Evolutionary conservation across 805 yeast genomes (phyloP), one percentile per base, ranked within the genome.

Genomic region (Suhomyces canberraensis): DNA sequence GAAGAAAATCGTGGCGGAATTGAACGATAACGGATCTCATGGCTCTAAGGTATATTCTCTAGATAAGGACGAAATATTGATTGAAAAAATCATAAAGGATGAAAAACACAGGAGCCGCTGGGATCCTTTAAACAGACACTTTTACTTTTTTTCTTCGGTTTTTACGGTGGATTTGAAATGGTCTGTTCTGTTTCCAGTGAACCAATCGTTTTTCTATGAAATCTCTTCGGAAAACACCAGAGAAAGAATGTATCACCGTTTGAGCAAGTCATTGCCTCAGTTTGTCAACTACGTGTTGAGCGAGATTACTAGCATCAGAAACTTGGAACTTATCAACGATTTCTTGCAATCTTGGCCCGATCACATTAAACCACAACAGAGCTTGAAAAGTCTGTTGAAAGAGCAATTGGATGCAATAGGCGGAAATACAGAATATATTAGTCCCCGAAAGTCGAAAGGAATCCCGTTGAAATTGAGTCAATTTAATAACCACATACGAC

Each of bases 1-100:
- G 25, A 31, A 32, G 7, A 26, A 36, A 24, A 25, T 61, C 9
- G 16, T 63, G 26, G 33, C 25, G 3, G 69, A 63, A 34, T 42
- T 64, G 29, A 64, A 61, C 44, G 61, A 57, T 30, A 61, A 61
- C 36, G 67, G 66, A 15, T 42, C 59, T 9, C 35, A 30, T 16
- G 54, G 47, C 18, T 34, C 33, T 2, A 47, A 45, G 25, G 29
- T 32, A 25, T 59, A 35, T 39, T 26, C 46, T 11, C 17, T 52
- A 37, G 51, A 45, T 13, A 31, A 48, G 16, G 55, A 51, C 36
- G 39, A 37, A 20, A 36, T 36, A 7, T 27, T 50, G 20, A 44
- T 61, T n/a, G 62, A 60, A 15, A 39, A 36, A 20, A 35, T 45
- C n/a, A 39, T 53, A 4, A 45, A 47, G 15, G 34, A 39, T 20